Evolutionary conservation across 2,329 filamentous ascomycete species (phyloP), one percentile per base, ranked within the genome.

Genomic region (Ceratocystis huliohia): DNA sequence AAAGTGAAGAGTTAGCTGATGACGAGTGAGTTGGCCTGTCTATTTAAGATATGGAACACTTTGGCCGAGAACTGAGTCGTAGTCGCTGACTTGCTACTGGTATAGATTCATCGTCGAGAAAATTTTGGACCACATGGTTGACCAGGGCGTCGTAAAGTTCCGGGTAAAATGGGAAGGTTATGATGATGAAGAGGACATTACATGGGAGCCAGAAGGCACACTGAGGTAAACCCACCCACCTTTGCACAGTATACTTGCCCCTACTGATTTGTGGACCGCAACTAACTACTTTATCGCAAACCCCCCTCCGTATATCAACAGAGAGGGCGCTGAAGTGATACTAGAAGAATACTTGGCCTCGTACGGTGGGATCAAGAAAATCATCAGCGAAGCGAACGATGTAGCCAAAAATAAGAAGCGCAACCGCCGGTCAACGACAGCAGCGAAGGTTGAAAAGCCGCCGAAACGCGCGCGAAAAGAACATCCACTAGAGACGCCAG

Each of bases 161-260:
- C 80, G 87, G 64, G 88, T 94, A 45, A 91, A 93, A 72, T 94
- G 89, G 89, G 84, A 89, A 69, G 89, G 89, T 2, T 94, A 87
- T 69, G 83, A 88, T 0, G 82, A 85, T 69, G 84, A 85, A 69
- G 74, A 78, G 0, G 89, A 94, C 70, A 76, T 83, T 71, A 94
- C 89, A 0, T 93, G 88, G 89, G 89, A 94, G 73, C 86, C 88
- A 0, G 86, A 89, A 71, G 83, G 84, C 10, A 92, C 91, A 70
- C 77, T 90, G 68, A 75, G 70, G 83, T 85, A 75, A 68, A 80
- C 65, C 8, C 33, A 3, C 33, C 7, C 33, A 10, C 10, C 33
- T 37, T 37, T 3, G 33, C 8, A 37, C 10, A 13, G 33, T 10
- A 37, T 3, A 3, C 10, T 10, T 37, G 8, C 33, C 33, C 10